These are phyloP conservation scores for Metschnikowia dekortorum DNA, from an alignment of 805 yeast genomes.

Conservation along the genomic window DNA sequence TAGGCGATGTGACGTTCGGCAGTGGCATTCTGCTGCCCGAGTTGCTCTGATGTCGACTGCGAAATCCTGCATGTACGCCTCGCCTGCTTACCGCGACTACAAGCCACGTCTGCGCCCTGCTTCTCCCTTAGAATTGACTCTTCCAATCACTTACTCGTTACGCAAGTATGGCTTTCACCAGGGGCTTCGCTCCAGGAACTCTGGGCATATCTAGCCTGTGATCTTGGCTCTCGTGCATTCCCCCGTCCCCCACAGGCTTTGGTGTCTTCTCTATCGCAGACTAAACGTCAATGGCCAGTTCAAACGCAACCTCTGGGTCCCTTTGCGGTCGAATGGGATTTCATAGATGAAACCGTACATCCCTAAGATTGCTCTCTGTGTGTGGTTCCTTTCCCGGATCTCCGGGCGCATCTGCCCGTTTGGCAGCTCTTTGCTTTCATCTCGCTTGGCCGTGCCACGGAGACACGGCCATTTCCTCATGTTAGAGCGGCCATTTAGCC, in stretches of 20 bases:
- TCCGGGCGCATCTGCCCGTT: neutral
- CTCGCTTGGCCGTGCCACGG: neutral
- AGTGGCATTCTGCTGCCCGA: no score
- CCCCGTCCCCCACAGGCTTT: neutral
- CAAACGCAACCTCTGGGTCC: constrained; percentile 1
- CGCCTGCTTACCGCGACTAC: no score
- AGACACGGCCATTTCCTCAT: neutral
- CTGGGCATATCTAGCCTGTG: neutral
- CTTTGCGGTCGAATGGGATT: neutral
- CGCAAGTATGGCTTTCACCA: constrained; percentile 2
- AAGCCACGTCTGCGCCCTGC: neutral
- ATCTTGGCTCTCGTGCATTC: neutral
- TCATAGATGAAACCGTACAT: constrained; percentile 10
- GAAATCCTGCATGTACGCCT: neutral
- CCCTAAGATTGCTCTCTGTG: constrained; percentile 10
- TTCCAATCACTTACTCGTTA: constrained; percentile 15
- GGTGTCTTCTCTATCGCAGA: neutral
- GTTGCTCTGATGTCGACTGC: neutral
- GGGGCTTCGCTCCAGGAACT: neutral
- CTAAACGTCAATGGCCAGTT: constrained; percentile 2
- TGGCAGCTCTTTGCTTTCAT: neutral
- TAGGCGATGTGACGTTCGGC: no score
- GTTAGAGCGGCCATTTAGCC: neutral
- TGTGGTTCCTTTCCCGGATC: neutral
- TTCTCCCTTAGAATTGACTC: constrained; percentile 7